Percentiles rank a stretch among this genome's conserved stretches.
Conservation (phyloP, 2,329 filamentous ascomycete genomes). For the Diaporthe capsici region DNA sequence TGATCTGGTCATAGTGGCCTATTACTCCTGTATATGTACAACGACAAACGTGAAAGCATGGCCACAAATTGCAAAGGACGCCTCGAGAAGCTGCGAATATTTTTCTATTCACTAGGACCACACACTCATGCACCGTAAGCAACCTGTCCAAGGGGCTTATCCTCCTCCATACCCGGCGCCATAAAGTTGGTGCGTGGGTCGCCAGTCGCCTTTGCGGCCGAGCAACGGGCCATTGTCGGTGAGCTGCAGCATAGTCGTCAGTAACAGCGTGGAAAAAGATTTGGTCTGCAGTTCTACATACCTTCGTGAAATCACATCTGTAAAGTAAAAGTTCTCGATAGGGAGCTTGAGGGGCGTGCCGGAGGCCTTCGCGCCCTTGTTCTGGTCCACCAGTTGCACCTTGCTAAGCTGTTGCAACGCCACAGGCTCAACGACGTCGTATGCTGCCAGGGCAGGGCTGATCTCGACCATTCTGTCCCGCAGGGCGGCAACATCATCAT, state of each 20-base stretch:
- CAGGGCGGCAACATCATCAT: constrained; percentile 91
- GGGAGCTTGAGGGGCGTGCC: constrained; percentile 84
- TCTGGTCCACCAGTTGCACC: constrained; percentile 95
- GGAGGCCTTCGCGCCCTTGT: constrained; percentile 85
- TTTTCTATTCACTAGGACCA: constrained; percentile 43
- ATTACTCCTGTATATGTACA: constrained; percentile 47
- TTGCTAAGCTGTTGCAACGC: constrained; percentile 84
- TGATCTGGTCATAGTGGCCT: constrained; percentile 43
- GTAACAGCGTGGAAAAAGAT: not conserved
- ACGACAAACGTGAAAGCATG: constrained; percentile 43
- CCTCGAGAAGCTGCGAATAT: constrained; percentile 48
- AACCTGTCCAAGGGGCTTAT: constrained; percentile 72
- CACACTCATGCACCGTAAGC: constrained; percentile 67
- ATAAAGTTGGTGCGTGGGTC: constrained; percentile 85
- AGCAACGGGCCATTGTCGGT: constrained; percentile 98
- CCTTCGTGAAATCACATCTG: constrained; percentile 96
- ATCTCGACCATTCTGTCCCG: constrained; percentile 96
- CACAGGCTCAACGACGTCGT: constrained; percentile 90
- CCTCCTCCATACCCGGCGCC: constrained; percentile 77
- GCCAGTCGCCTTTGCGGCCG: constrained; percentile 87
- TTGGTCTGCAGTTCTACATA: constrained; percentile 60
- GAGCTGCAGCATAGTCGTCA: constrained; percentile 71
- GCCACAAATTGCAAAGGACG: constrained; percentile 51
- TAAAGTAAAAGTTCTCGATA: constrained; percentile 98
- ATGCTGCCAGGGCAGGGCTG: constrained; percentile 88